Evolutionary conservation across 176 grass and related monocot species (phyloP).

Genomic region (Zea luxurians): DNA sequence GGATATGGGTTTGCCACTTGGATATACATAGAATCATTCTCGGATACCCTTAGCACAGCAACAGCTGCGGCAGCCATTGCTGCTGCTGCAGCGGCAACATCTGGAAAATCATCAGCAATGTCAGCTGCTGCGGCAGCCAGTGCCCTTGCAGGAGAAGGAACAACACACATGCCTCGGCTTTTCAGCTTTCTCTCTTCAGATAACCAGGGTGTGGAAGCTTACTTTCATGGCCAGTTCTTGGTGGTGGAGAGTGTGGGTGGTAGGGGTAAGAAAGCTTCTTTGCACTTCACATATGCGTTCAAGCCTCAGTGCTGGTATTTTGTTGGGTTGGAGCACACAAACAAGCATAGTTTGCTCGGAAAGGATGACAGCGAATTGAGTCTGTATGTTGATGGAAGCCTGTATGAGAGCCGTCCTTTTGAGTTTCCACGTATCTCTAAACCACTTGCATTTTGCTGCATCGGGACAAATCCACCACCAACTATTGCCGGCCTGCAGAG

Average conservation of each 20-base stretch:
- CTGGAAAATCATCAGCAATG: slow-evolving; percentile 94
- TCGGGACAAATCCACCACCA: slow-evolving; percentile 94
- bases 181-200: slow-evolving; percentile 94
- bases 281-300: slow-evolving; percentile 94
- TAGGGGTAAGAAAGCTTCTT: slow-evolving; percentile 92
- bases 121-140: slow-evolving; percentile 93
- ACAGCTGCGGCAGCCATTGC: slow-evolving; percentile 95
- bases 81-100: slow-evolving; percentile 75
- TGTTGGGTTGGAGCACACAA: slow-evolving; percentile 85
- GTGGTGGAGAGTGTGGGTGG: slow-evolving; percentile 75
- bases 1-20: slow-evolving; percentile 93
- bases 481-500: slow-evolving; percentile 94
- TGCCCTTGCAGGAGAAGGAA: slow-evolving; percentile 94
- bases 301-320: slow-evolving; percentile 94
- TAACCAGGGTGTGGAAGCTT: slow-evolving; percentile 91
- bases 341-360: slow-evolving; percentile 84
- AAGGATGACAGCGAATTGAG: slow-evolving; percentile 93
- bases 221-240: slow-evolving; percentile 98
- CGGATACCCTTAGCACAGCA: slow-evolving; percentile 90
- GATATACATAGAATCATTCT: slow-evolving; percentile 97
- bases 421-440: slow-evolving; percentile 97
- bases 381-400: slow-evolving; percentile 75
- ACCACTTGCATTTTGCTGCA: slow-evolving; percentile 83
- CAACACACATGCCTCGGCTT: slow-evolving; percentile 87
- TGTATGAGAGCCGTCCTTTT: slow-evolving; percentile 83